Evolutionary conservation across 2,329 filamentous ascomycete species (phyloP), one percentile per base, ranked within the genome.

Genomic region (Penicillium sp.): DNA sequence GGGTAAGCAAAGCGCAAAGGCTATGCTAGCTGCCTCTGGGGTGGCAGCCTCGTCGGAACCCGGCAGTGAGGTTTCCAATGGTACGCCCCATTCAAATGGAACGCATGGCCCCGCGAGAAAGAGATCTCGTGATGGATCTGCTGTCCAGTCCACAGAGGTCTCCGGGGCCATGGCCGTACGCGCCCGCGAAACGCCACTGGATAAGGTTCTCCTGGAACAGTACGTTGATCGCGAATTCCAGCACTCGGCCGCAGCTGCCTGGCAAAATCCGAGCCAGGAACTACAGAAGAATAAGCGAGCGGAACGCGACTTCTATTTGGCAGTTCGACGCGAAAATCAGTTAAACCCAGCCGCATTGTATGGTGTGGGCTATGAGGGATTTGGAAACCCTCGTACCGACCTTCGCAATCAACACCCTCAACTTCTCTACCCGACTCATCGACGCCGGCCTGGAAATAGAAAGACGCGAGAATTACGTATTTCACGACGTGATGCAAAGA

Each of bases 381-480:
- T 88, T 68, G 93, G 90, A 61, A 97, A 97, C 77, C 88, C 89
- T 58, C 81, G 85, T 65, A 97, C 93, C 31, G 91, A 92, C 66
- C 79, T 79, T 57, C 80, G 86, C 55, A 81, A 81, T 45, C 86
- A 84, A 47, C 80, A 80, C 50, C 82, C 87, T 42, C 82, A 84
- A 59, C 79, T 97, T 56, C 74, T 96, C 42, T 97, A 97, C 75
- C 92, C 92, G 23, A 77, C 79, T 38, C 84, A 89, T 63, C 88
- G 91, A 69, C 86, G 85, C 59, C 86, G 89, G 52, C 87, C 89
- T 1, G 92, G 91, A 37, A 88, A 88, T 64, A 85, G 89, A 62
- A 86, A 87, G 64, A 88, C 91, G 13, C 84, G 86, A 32, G 80
- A 87, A 57, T 74, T 96, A 47, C 89, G 88, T 60, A 84, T 92